A percentile compares a stretch with the other conserved stretches of the same genome.
Evolutionary conservation across 225 moss, liverwort and hornwort species (phyloP).

Genomic region (Pleurozium schreberi): DNA sequence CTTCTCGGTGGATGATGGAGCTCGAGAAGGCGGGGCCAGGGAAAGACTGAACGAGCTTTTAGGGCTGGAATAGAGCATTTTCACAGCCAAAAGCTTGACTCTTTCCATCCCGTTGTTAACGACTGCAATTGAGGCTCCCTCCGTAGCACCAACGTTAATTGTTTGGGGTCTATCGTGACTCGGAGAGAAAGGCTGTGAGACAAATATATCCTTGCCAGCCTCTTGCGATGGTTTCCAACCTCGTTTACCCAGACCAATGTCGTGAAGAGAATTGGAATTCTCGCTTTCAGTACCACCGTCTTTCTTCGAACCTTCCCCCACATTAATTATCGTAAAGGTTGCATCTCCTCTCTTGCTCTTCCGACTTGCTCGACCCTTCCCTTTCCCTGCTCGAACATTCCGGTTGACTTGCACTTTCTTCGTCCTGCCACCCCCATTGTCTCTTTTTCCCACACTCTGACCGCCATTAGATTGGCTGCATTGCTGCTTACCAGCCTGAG

Average conservation of each 20-base stretch:
- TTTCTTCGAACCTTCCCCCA: slow-evolving; percentile 6
- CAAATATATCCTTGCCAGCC: slow-evolving; percentile 39
- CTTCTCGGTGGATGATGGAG: slow-evolving; percentile 37
- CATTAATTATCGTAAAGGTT: slow-evolving; percentile 7
- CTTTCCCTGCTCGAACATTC: slow-evolving; percentile 9
- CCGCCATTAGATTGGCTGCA: slow-evolving; percentile 4
- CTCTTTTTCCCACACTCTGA: slow-evolving; percentile 1
- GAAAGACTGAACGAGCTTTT: slow-evolving; percentile 40
- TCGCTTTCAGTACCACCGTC: slow-evolving; percentile 11
- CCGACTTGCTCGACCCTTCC: slow-evolving; percentile 4
- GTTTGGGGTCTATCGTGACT: slow-evolving; percentile 46
- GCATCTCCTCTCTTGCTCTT: slow-evolving; percentile 13
- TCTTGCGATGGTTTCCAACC: slow-evolving; percentile 42
- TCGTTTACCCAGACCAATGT: slow-evolving; percentile 4
- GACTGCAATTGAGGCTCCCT: slow-evolving; percentile 43
- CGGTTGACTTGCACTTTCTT: slow-evolving; percentile 18
- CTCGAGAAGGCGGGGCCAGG: slow-evolving; percentile 40
- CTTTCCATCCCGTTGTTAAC: slow-evolving; percentile 36
- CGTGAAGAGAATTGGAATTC: slow-evolving; percentile 10
- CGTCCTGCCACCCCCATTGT: neutral
- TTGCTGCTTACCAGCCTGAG: slow-evolving; percentile 21
- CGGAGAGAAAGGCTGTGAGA: slow-evolving; percentile 50
- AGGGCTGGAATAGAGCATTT: slow-evolving; percentile 36
- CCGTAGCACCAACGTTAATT: slow-evolving; percentile 31
- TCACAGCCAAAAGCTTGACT: slow-evolving; percentile 32